Base-by-base conservation (phyloP, 208 protist genomes). In the Crithidia mellificae region DNA sequence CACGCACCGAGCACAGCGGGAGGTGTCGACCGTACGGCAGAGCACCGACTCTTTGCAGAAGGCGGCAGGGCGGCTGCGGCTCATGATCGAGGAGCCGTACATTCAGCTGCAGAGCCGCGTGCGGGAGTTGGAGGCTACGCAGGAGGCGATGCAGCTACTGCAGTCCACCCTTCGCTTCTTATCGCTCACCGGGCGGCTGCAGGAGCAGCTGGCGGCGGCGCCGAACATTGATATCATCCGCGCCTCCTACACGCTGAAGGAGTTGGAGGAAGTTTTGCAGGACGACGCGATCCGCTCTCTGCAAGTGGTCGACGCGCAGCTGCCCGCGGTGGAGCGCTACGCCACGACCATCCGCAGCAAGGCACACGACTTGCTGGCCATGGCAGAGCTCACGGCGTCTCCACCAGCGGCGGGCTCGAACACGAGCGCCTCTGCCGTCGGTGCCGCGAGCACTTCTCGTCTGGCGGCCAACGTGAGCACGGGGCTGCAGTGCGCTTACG, bases 41-140 rank as follows among this genome's bases (percentile, higher is more conserved):
- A 80, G 76, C 39, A 81, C 77, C 6, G 63, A 81, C 44, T 81
- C 84, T 0, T 72, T 94, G 29, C 56, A 77, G 52, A 74, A 78
- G 50, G 81, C 89, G 15, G 77, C 68, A 19, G 77, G 68, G 19
- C 80, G 84, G 29, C 77, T 94, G 24, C 74, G 78, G 11, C 63
- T 84, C 17, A 89, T 86, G 70, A 81, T 92, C 6, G 82, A 91
- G 59, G 89, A 88, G 58, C 85, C 89, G 6, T 81, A 88, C 63
- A 56, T 63, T 20, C 49, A 77, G 30, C 80, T 94, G 36, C 79
- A 80, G 49, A 72, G 63, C 9, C 76, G 75, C 22, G 78, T 94
- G 41, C 79, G 46, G 17, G 83, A 85, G 75, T 59, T 94, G 65
- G 74, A 83, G 66, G 83, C 83, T 63, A 90, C 80, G 15, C 84